phyloP scores from a whole-genome alignment of 192 early-diverging fungal species.

The Coemansia pectinata region DNA sequence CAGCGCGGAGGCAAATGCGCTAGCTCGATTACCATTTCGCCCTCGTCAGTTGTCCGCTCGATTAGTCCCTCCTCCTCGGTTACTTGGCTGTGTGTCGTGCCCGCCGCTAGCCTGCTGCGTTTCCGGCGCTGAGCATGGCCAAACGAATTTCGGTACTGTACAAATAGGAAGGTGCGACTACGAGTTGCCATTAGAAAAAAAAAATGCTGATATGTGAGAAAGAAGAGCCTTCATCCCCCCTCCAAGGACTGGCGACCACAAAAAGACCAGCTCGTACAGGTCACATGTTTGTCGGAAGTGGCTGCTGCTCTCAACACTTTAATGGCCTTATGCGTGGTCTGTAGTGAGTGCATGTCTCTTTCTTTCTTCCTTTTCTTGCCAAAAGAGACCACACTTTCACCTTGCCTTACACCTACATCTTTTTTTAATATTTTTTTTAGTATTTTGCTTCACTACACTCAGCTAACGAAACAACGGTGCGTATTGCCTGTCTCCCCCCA shows the following conservation, averaged over 20 bases:
- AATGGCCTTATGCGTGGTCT: neutral
- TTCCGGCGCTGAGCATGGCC: constrained; percentile 60
- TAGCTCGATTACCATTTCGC: constrained; percentile 86
- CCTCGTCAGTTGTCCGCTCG: constrained; percentile 65
- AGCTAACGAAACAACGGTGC: constrained; percentile 9
- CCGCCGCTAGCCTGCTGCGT: constrained; percentile 26
- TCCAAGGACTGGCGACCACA: neutral
- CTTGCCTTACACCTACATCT: neutral
- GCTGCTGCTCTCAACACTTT: neutral
- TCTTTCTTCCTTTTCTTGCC: constrained; percentile 2
- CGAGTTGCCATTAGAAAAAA: constrained; percentile 72
- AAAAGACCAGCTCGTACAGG: neutral
- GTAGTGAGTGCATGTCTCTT: neutral
- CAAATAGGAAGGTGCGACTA: constrained; percentile 86
- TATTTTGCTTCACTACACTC: neutral
- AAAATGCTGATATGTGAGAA: neutral
- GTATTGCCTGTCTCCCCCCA: neutral
- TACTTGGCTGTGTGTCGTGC: constrained; percentile 10
- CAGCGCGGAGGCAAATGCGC: constrained; percentile 89
- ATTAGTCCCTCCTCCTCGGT: constrained; percentile 53
- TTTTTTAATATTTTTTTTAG: neutral
- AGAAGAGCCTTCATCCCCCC: no score
- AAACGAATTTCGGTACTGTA: constrained; percentile 92
- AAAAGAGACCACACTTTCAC: neutral
- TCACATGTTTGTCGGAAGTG: neutral